These are phyloP conservation scores for Stagonosporopsis chrysanthemi DNA, from an alignment of 2,329 filamentous ascomycete species.

Conservation along the genomic window DNA sequence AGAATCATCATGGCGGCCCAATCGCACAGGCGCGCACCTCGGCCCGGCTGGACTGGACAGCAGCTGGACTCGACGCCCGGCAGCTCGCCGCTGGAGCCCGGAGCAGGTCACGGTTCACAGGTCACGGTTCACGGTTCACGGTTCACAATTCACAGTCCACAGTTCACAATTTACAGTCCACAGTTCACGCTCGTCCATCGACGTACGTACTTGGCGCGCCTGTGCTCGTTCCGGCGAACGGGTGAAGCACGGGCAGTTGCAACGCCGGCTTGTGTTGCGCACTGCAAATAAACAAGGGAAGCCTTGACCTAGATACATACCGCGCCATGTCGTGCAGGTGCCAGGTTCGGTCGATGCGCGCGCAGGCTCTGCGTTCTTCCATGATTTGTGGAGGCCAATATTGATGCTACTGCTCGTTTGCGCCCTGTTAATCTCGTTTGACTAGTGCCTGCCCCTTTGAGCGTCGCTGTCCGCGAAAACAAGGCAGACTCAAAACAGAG, in stretches of 20 bases:
- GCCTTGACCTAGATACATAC: conserved; percentile 9
- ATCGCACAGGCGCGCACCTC: conserved; percentile 3
- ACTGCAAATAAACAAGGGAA: conserved; percentile 12
- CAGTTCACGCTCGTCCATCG: neutral
- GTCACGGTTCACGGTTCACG: too few species aligned
- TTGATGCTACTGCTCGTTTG: conserved; percentile 22
- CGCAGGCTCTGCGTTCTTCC: neutral
- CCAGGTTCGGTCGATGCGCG: conserved; percentile 1
- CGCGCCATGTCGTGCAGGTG: conserved; percentile 12
- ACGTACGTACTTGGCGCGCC: conserved; percentile 9
- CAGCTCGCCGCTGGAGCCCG: neutral
- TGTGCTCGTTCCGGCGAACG: conserved; percentile 14
- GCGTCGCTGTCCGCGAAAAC: conserved; percentile 9
- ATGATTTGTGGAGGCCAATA: conserved; percentile 24
- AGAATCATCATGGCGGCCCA: neutral
- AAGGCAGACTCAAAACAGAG: conserved; percentile 13
- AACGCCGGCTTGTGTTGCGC: conserved; percentile 13
- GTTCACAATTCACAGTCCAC: too few species aligned
- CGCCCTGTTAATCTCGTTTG: conserved; percentile 40
- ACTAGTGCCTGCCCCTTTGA: conserved; percentile 21
- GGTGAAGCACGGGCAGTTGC: conserved; percentile 17
- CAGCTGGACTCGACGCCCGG: neutral
- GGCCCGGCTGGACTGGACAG: conserved; percentile 14
- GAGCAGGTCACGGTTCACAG: conserved; percentile 2
- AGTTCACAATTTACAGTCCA: too few species aligned